Evolutionary conservation across 2,329 filamentous ascomycete species (phyloP), one percentile per base, ranked within the genome.

Genomic region (Trichoderma asperellum): DNA sequence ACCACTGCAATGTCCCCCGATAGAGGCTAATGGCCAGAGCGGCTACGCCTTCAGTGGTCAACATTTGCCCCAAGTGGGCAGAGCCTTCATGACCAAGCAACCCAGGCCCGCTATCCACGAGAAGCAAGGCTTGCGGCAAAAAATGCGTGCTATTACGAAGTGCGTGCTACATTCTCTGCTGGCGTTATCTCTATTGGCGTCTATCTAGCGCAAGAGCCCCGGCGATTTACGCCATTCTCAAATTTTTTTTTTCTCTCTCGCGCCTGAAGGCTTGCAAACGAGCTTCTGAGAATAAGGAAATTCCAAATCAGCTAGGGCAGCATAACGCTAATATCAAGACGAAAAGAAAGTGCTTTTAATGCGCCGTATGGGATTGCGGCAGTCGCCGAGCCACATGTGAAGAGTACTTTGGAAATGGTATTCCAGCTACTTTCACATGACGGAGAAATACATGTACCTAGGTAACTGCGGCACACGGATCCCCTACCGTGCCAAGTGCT

Each of bases 151-250:
- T 66, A 69, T 58, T 66, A 59, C 66, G 34, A 43, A 59, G 55
- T 64, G 67, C 67, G 53, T 69, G 58, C 58, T 58, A 59, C 63
- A 35, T 61, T 21, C 40, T 52, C 61, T 60, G 61, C 40, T 69
- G 61, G 68, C 61, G 60, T 69, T 69, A 65, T 69, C 68, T 69
- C 34, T 27, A 29, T 14, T 68, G 57, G 57, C 67, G 67, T 69
- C 59, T 35, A 62, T 53, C 64, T 65, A 60, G 68, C 68, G 68
- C 61, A 69, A 69, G 68, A 69, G 58, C 55, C 68, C 61, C 68
- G 43, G 55, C 61, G 56, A n/a, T 69, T 66, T 66, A 69, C 68
- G 68, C 68, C 60, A 69, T 69, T 56, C 47, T 27, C 56, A 43
- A 21, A 18, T 56, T 64, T 64, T 56, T 64, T 32, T 56, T 14